Conservation (phyloP, 163 green algal genomes). For the Scenedesmus sp. region DNA sequence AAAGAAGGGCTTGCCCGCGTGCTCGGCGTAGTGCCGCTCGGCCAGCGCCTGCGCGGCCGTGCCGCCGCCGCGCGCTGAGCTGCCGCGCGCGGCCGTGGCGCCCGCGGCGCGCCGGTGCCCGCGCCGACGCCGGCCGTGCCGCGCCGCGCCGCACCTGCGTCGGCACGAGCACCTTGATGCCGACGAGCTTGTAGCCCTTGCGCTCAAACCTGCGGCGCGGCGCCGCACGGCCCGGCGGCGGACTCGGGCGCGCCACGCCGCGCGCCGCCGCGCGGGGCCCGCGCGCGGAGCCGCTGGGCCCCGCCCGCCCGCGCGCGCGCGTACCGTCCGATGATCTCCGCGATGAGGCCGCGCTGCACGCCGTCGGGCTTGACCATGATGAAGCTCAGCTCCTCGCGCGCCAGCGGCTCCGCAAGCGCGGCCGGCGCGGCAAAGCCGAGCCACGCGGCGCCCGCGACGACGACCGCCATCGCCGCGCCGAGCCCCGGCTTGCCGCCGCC, state of each 20-base stretch:
- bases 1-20: slow-evolving; percentile 85
- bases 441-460: slow-evolving; percentile 18
- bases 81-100: too few species aligned
- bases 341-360: slow-evolving; percentile 47
- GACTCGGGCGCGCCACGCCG: too few species aligned
- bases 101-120: too few species aligned
- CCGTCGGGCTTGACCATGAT: slow-evolving; percentile 82
- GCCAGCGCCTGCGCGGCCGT: slow-evolving; percentile 30
- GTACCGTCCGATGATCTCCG: slow-evolving; percentile 62
- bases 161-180: slow-evolving; percentile 74
- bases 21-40: slow-evolving; percentile 49
- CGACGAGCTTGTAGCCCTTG: slow-evolving; percentile 82
- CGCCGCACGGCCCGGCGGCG: too few species aligned
- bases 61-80: too few species aligned
- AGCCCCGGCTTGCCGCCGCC: too few species aligned
- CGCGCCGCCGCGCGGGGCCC: too few species aligned
- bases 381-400: slow-evolving; percentile 55
- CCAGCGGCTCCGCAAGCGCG: slow-evolving; percentile 13
- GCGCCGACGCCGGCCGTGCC: too few species aligned
- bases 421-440: slow-evolving; percentile 21
- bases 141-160: slow-evolving; percentile 60
- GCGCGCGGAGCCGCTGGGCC: too few species aligned
- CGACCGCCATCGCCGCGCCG: too few species aligned
- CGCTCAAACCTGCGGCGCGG: slow-evolving; percentile 71
- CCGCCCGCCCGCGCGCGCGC: too few species aligned